phyloP scores from a whole-genome alignment of 1,284 basidiomycete species.

The Rhodotorula sp. region DNA sequence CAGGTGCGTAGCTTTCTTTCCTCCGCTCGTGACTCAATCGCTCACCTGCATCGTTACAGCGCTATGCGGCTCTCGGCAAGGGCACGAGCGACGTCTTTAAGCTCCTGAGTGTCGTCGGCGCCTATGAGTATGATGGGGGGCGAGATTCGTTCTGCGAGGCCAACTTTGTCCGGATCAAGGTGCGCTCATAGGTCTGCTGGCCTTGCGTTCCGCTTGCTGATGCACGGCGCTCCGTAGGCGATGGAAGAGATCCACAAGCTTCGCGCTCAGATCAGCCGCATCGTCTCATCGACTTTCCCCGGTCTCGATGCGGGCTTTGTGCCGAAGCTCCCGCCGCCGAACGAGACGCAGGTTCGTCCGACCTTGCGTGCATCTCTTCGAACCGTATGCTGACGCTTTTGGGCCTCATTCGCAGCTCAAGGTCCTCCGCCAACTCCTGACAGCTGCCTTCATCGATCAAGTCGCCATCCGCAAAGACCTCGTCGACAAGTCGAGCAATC shows the following conservation, averaged over 20 bases:
- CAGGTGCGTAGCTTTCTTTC: conserved; percentile 56
- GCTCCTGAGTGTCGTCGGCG: conserved; percentile 85
- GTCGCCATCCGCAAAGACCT: conserved; percentile 89
- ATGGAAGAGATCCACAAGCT: conserved; percentile 99
- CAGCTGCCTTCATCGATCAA: conserved; percentile 92
- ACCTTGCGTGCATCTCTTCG: no score
- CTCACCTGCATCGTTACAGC: conserved; percentile 52
- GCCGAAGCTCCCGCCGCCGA: conserved; percentile 68
- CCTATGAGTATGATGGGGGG: conserved; percentile 87
- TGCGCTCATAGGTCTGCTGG: conserved; percentile 48
- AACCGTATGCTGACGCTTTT: conserved; percentile 51
- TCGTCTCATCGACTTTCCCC: conserved; percentile 70
- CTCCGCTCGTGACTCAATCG: neutral
- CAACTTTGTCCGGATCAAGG: conserved; percentile 91
- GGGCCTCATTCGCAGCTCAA: conserved; percentile 77
- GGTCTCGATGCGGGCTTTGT: conserved; percentile 61
- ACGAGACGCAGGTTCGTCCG: conserved; percentile 64
- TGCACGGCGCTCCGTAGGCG: conserved; percentile 58
- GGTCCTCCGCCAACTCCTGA: conserved; percentile 81
- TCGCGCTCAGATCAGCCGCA: conserved; percentile 81
- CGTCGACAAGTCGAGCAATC: conserved; percentile 54
- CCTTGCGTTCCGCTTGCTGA: neutral
- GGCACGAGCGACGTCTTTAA: conserved; percentile 87
- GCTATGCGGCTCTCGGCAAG: conserved; percentile 75
- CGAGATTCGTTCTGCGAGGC: conserved; percentile 76